These are phyloP conservation scores for Cytidiella melzeri DNA, from an alignment of 768 basidiomycete genomes.

Conservation along the genomic window DNA sequence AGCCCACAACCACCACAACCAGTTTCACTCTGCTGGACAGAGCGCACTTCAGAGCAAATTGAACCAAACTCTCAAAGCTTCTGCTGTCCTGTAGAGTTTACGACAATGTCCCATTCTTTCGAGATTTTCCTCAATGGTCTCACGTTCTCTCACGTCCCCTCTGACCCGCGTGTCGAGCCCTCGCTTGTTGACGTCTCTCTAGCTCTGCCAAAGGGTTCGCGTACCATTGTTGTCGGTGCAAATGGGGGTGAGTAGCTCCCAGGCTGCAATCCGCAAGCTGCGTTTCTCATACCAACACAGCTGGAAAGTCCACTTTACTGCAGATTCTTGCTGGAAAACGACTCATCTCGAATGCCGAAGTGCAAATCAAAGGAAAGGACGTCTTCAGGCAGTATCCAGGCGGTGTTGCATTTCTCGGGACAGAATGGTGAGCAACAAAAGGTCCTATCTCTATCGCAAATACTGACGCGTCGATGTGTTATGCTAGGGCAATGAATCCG, in stretches of 20 bases:
- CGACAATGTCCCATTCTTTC: conserved; percentile 16
- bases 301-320: conserved; percentile 94
- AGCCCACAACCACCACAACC: too few species aligned
- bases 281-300: conserved; percentile 28
- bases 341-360: conserved; percentile 46
- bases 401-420: conserved; percentile 84
- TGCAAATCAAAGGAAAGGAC: conserved; percentile 72
- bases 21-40: too few species aligned
- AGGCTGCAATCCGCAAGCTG: neutral
- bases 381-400: conserved; percentile 85
- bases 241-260: conserved; percentile 75
- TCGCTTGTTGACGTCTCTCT: conserved; percentile 65
- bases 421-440: conserved; percentile 68
- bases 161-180: conserved; percentile 24
- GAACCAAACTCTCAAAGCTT: too few species aligned
- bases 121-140: conserved; percentile 39
- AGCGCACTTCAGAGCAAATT: too few species aligned
- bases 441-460: neutral
- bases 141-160: conserved; percentile 50
- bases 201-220: conserved; percentile 62
- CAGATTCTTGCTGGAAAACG: conserved; percentile 92
- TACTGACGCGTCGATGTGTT: neutral
- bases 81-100: too few species aligned
- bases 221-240: conserved; percentile 85
- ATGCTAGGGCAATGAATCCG: conserved; percentile 86